phyloP scores from a whole-genome alignment of 495 filamentous ascomycete species.

The Neurospora africana region DNA sequence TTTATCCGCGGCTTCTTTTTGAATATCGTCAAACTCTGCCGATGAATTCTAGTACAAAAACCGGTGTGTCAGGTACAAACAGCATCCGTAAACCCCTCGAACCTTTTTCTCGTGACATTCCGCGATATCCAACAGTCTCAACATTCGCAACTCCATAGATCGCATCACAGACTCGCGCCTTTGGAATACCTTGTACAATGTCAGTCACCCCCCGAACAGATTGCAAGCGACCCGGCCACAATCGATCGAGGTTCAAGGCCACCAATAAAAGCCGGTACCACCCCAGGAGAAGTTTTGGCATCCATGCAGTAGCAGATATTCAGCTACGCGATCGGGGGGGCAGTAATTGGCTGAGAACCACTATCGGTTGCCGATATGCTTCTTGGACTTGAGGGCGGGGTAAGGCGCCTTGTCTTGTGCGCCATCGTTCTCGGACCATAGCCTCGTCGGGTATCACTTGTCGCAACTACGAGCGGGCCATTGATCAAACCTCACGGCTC shows the following conservation, averaged over 20 bases:
- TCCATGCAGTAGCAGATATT: background rate
- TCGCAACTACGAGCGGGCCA: background rate
- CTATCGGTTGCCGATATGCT: background rate
- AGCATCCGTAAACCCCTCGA: no score
- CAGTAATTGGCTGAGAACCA: background rate
- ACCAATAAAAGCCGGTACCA: background rate
- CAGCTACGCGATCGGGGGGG: background rate
- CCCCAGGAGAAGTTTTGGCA: background rate
- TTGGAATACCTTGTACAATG: no score
- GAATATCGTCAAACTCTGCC: background rate
- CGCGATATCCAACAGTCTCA: no score
- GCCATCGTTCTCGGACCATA: no score
- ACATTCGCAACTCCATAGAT: no score
- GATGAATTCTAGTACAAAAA: background rate
- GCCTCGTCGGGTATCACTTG: background rate
- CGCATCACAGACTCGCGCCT: no score
- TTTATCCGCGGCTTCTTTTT: background rate
- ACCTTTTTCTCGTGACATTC: no score
- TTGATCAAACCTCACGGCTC: background rate
- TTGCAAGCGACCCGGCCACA: background rate
- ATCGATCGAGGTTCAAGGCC: background rate
- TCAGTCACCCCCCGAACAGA: background rate
- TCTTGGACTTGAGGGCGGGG: background rate
- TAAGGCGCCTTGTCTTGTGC: background rate
- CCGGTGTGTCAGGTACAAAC: no score